Conservation (phyloP, 257 asterid species). For the Cordia subcordata region DNA sequence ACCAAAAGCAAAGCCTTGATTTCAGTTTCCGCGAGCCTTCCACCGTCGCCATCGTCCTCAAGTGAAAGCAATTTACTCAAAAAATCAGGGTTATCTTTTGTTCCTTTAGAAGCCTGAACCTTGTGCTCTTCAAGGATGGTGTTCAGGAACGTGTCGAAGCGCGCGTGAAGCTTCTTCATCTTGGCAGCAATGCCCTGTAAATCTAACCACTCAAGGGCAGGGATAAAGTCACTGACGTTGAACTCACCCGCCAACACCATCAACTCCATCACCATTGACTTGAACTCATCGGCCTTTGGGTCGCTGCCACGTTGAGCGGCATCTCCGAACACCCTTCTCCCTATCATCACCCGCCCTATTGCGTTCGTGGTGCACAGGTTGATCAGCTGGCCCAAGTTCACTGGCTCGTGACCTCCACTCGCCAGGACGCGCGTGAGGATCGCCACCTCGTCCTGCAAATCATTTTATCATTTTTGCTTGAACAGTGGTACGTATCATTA, state of each 20-base stretch:
- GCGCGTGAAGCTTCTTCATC: slow-evolving; percentile 80
- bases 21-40: slow-evolving; percentile 55
- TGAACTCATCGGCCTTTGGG: slow-evolving; percentile 74
- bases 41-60: slow-evolving; percentile 43
- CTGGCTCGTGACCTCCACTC: slow-evolving; percentile 29
- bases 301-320: slow-evolving; percentile 47
- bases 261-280: slow-evolving; percentile 74
- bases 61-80: slow-evolving; percentile 50
- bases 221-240: slow-evolving; percentile 85
- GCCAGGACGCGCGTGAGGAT: slow-evolving; percentile 47
- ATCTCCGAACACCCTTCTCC: slow-evolving; percentile 63
- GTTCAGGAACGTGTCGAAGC: slow-evolving; percentile 61
- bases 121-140: slow-evolving; percentile 55
- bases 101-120: slow-evolving; percentile 3
- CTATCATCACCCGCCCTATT: slow-evolving; percentile 64
- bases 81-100: slow-evolving; percentile 30
- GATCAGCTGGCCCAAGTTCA: slow-evolving; percentile 45
- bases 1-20: slow-evolving; percentile 91
- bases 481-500: no score
- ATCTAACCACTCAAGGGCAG: slow-evolving; percentile 62
- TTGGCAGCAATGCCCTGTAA: slow-evolving; percentile 64
- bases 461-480: no score
- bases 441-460: slow-evolving; percentile 56
- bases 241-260: slow-evolving; percentile 78
- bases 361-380: slow-evolving; percentile 72